Conservation (phyloP, 257 asterid species). For the Fraxinus pennsylvanica region DNA sequence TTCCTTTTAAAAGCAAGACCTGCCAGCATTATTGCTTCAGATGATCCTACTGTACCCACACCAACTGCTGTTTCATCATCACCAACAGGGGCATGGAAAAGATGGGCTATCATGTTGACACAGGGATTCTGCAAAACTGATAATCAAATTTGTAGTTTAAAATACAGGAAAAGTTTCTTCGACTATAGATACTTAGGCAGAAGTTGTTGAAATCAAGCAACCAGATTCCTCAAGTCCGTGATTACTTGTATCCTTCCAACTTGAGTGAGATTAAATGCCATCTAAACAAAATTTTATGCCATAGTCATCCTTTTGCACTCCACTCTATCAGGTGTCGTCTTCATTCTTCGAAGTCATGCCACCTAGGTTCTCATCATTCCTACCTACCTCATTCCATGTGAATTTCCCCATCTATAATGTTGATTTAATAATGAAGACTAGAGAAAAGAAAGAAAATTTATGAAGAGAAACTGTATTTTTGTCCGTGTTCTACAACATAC, state of each 20-base stretch:
- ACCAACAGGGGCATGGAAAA: constrained; percentile 70
- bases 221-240: not conserved
- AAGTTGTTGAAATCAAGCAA: no score
- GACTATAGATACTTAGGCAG: not conserved
- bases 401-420: not conserved
- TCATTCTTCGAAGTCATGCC: not conserved
- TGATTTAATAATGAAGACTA: no score
- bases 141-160: not conserved
- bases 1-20: constrained; percentile 86
- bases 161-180: not conserved
- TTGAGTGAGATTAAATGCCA: not conserved
- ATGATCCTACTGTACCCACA: constrained; percentile 79
- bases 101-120: constrained; percentile 78
- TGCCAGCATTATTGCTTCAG: constrained; percentile 85
- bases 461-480: no score
- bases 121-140: constrained; percentile 62
- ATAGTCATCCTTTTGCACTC: not conserved
- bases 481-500: no score
- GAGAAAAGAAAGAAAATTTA: no score
- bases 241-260: not conserved
- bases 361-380: not conserved
- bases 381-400: not conserved
- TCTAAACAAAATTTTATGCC: not conserved
- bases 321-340: not conserved
- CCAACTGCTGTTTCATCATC: constrained; percentile 62